Percentiles rank a stretch among this genome's conserved stretches.
These are phyloP conservation scores for Lichtheimia hyalospora DNA, from an alignment of 371 early-diverging fungal genomes.

Conservation along the genomic window DNA sequence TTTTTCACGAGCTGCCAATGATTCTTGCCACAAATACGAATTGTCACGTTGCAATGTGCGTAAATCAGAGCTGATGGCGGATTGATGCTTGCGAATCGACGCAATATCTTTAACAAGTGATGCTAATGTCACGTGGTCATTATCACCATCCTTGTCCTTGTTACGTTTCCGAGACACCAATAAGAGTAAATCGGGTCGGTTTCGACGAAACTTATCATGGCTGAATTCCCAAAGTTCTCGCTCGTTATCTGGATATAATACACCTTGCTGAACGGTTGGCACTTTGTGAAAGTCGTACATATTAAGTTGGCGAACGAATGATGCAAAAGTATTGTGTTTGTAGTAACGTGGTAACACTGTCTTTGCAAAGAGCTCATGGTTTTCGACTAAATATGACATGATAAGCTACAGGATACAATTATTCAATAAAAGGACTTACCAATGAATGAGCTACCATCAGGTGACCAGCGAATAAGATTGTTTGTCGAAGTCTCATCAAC, in stretches of 20 bases:
- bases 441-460: conserved; percentile 72
- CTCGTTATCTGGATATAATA: conserved; percentile 63
- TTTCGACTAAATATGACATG: conserved; percentile 41
- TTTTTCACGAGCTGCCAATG: conserved; percentile 68
- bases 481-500: conserved; percentile 67
- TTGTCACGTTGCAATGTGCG: conserved; percentile 84
- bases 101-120: conserved; percentile 72
- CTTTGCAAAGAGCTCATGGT: conserved; percentile 80
- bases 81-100: conserved; percentile 80
- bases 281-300: conserved; percentile 89
- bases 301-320: conserved; percentile 94
- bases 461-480: conserved; percentile 74
- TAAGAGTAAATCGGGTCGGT: conserved; percentile 51
- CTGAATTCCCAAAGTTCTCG: conserved; percentile 64
- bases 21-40: conserved; percentile 85
- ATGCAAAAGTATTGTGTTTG: conserved; percentile 92
- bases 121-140: conserved; percentile 38
- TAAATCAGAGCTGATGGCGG: conserved; percentile 78
- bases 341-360: conserved; percentile 83
- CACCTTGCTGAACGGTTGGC: conserved; percentile 77
- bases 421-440: conserved; percentile 26
- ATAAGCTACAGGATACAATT: no score
- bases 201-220: conserved; percentile 51
- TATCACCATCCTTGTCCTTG: conserved; percentile 44
- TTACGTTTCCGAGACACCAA: conserved; percentile 55